These are phyloP conservation scores for Amauroascus verrucosus DNA, from an alignment of 2,329 filamentous ascomycete genomes.

Conservation along the genomic window DNA sequence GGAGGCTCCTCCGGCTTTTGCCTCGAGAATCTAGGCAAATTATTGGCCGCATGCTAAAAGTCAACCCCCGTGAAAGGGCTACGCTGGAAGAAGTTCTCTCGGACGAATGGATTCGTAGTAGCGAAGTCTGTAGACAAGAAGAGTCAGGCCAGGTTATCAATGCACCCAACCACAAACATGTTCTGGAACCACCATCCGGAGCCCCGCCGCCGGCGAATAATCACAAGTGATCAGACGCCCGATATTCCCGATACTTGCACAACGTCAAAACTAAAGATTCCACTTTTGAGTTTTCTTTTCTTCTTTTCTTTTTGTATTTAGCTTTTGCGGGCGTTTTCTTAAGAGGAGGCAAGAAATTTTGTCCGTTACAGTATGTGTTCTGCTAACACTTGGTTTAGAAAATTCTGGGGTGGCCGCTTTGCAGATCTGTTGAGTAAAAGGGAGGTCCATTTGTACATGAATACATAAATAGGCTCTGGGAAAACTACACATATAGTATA, in stretches of 20 bases:
- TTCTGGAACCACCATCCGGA: slow-evolving; percentile 56
- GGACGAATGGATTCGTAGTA: slow-evolving; percentile 82
- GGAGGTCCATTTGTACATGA: no score
- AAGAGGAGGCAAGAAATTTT: not conserved
- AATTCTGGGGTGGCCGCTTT: not conserved
- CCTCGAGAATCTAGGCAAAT: slow-evolving; percentile 85
- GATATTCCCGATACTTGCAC: not conserved
- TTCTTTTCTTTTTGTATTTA: not conserved
- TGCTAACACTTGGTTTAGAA: not conserved
- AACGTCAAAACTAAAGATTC: not conserved
- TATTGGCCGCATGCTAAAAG: slow-evolving; percentile 82
- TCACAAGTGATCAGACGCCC: not conserved
- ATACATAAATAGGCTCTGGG: no score
- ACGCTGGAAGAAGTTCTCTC: slow-evolving; percentile 75
- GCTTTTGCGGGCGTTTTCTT: not conserved
- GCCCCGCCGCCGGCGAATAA: slow-evolving; percentile 8
- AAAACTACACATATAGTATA: no score
- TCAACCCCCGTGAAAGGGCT: slow-evolving; percentile 73
- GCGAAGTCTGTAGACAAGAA: slow-evolving; percentile 71
- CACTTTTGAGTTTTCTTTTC: not conserved
- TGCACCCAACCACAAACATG: slow-evolving; percentile 70
- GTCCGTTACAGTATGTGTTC: not conserved
- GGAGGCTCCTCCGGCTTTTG: slow-evolving; percentile 75
- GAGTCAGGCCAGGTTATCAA: slow-evolving; percentile 61
- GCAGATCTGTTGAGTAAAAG: no score